A percentile compares a stretch with the other conserved stretches of the same genome.
phyloP scores from a whole-genome alignment of 2,329 filamentous ascomycete genomes.

The Aspergillus ibericus region DNA sequence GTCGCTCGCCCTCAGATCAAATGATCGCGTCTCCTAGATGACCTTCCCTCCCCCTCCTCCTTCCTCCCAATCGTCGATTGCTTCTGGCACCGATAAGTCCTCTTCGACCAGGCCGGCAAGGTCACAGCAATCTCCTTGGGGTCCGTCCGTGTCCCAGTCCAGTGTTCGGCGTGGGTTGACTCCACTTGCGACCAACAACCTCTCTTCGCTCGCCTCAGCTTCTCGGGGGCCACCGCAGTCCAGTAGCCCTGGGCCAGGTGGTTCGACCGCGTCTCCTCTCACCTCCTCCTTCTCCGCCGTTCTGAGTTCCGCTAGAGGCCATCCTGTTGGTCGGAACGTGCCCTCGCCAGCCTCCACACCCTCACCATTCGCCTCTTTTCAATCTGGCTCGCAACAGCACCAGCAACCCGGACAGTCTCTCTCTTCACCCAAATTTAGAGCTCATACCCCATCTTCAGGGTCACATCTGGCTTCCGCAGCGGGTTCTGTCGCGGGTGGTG shows the following conservation, averaged over 20 bases:
- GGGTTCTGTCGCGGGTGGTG: slow-evolving; percentile 54
- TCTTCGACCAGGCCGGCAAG: slow-evolving; percentile 46
- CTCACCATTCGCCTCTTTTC: slow-evolving; percentile 55
- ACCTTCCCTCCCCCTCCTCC: slow-evolving; percentile 55
- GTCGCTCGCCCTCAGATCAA: slow-evolving; percentile 45
- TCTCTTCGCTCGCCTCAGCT: slow-evolving; percentile 45
- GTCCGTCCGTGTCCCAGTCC: slow-evolving; percentile 55
- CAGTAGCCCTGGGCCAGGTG: slow-evolving; percentile 51
- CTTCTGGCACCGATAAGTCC: slow-evolving; percentile 51
- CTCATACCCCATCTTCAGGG: slow-evolving; percentile 55
- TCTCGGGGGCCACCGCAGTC: slow-evolving; percentile 48
- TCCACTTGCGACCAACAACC: slow-evolving; percentile 57
- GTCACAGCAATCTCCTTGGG: slow-evolving; percentile 58
- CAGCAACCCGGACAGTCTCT: slow-evolving; percentile 53
- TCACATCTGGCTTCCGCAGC: slow-evolving; percentile 59
- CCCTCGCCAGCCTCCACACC: slow-evolving; percentile 57
- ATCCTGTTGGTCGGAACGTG: slow-evolving; percentile 52
- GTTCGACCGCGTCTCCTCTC: slow-evolving; percentile 52
- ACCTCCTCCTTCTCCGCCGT: slow-evolving; percentile 55
- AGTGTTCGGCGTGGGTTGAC: slow-evolving; percentile 58
- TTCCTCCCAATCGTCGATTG: slow-evolving; percentile 54
- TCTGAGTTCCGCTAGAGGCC: slow-evolving; percentile 51
- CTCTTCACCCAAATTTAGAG: slow-evolving; percentile 57
- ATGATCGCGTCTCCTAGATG: slow-evolving; percentile 58
- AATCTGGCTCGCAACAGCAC: slow-evolving; percentile 56